phyloP scores from a whole-genome alignment of 495 filamentous ascomycete species.

The Penicillium simplicissimum region DNA sequence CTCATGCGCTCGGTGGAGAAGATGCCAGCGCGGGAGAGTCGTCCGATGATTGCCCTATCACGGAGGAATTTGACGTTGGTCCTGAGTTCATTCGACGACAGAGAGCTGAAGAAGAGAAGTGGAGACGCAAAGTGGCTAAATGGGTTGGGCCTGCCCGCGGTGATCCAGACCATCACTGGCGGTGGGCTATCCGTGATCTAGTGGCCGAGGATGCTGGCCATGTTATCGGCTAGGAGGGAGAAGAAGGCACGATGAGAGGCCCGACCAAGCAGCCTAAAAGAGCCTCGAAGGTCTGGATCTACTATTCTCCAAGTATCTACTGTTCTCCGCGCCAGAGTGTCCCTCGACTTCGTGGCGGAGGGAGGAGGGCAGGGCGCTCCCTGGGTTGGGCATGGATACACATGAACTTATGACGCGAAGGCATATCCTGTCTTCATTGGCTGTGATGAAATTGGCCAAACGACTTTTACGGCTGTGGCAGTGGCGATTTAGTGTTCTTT shows the following conservation, averaged over 20 bases:
- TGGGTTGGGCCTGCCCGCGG: conserved; percentile 62
- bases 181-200: conserved; percentile 57
- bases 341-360: not conserved
- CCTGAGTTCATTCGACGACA: conserved; percentile 90
- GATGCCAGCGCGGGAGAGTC: conserved; percentile 53
- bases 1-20: conserved; percentile 43
- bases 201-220: conserved; percentile 31
- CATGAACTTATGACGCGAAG: conserved; percentile 33
- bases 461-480: conserved; percentile 22
- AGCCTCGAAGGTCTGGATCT: not conserved
- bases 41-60: conserved; percentile 77
- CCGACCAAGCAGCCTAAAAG: not conserved
- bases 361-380: not conserved
- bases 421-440: conserved; percentile 8
- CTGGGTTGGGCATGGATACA: conserved; percentile 17
- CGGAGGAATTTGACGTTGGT: conserved; percentile 96
- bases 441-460: conserved; percentile 27
- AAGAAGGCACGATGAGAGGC: not conserved
- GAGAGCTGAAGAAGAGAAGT: conserved; percentile 85
- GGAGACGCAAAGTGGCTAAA: conserved; percentile 77
- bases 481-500: not conserved
- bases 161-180: conserved; percentile 47
- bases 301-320: not conserved
- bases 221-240: conserved; percentile 2
- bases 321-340: not conserved